Conservation (phyloP, 169 alveolate species). For the Eimeria brunetti region DNA sequence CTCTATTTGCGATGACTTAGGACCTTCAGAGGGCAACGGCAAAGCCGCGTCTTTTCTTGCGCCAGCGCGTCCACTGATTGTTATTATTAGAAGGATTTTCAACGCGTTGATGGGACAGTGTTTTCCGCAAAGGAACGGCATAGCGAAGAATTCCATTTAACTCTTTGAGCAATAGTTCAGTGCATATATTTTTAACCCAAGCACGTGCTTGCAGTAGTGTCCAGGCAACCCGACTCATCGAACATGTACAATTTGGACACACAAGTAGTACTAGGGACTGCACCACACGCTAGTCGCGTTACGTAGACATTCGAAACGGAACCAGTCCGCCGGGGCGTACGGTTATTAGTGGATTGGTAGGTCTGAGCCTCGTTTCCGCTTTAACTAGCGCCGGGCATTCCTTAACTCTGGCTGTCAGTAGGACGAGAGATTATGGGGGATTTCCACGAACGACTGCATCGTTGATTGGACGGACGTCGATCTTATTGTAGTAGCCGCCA, state of each 20-base stretch:
- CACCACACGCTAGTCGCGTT: neutral
- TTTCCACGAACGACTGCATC: neutral
- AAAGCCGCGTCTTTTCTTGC: neutral
- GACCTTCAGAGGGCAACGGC: neutral
- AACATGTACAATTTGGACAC: neutral
- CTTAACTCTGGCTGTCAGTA: neutral
- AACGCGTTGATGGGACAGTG: neutral
- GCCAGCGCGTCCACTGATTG: neutral
- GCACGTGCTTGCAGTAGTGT: neutral
- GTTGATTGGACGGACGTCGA: neutral
- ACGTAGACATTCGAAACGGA: neutral
- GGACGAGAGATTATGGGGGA: neutral
- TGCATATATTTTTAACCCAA: neutral
- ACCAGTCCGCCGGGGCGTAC: neutral
- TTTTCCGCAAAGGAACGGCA: neutral
- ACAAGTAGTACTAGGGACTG: neutral
- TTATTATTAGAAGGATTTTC: neutral
- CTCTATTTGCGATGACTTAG: neutral
- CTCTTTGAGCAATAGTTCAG: neutral
- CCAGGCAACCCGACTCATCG: neutral
- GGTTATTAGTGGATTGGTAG: neutral
- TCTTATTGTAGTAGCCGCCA: neutral
- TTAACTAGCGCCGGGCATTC: neutral
- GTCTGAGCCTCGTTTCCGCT: neutral
- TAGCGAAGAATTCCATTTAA: neutral